A percentile compares a stretch with the other conserved stretches of the same genome.
These are phyloP conservation scores for Trichoderma gracile DNA, from an alignment of 2,329 filamentous ascomycete species.

Conservation along the genomic window DNA sequence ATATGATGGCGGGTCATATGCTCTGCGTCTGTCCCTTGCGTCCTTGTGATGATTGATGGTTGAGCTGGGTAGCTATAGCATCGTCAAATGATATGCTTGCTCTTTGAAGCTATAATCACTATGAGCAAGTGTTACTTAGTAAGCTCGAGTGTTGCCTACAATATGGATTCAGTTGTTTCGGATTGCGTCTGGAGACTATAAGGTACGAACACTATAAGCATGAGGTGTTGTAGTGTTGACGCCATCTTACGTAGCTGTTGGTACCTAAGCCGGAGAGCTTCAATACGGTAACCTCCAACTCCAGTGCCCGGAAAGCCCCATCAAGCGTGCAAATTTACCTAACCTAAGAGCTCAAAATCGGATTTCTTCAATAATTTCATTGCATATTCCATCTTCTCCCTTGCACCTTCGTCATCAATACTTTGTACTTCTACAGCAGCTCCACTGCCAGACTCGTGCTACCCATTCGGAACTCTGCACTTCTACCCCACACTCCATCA, in stretches of 20 bases:
- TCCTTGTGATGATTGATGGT: neutral
- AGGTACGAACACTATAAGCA: neutral
- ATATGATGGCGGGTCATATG: constrained; percentile 7
- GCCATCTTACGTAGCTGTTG: constrained; percentile 23
- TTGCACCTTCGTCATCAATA: neutral
- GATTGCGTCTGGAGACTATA: neutral
- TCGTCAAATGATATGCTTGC: neutral
- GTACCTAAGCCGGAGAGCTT: neutral
- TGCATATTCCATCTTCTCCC: neutral
- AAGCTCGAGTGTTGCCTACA: no score
- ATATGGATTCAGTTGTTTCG: no score
- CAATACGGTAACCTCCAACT: neutral
- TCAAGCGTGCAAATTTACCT: neutral
- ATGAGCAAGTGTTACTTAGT: no score
- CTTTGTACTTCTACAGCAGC: neutral
- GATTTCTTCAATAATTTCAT: neutral
- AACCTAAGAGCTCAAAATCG: no score
- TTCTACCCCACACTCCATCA: constrained; percentile 17
- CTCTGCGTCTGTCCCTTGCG: neutral
- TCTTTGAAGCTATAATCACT: no score
- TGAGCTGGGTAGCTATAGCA: neutral
- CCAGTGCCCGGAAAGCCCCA: neutral
- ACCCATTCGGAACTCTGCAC: neutral
- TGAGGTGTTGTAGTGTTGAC: constrained; percentile 3
- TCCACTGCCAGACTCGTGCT: neutral